Evolutionary conservation across 1,284 basidiomycete species (phyloP), one percentile per base, ranked within the genome.

Genomic region (Heliocybe sulcata): DNA sequence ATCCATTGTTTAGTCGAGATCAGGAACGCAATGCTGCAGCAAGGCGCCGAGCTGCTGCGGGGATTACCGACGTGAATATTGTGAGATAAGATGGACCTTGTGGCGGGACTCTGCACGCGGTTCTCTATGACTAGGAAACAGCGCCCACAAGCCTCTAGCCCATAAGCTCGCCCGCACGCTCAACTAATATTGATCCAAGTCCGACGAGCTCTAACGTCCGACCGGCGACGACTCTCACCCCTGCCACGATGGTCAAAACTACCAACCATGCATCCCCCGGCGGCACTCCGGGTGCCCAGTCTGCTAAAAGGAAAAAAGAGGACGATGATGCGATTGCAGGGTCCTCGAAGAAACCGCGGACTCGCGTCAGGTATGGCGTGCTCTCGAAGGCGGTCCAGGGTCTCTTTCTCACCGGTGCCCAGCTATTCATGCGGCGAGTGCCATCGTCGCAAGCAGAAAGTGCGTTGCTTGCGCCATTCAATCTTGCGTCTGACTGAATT

Each of bases 391-490:
- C 60, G 56, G 45, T 55, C 60, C 54, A 55, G 54, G 55, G 38
- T 58, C 53, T 59, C 57, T 58, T 45, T 31, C 35, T 16, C 48
- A 20, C 12, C 29, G 11, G 20, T 56, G 29, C 48, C 50, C 63
- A 90, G 89, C 67, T 91, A 90, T 61, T 90, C 88, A n/a, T 91
- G 88, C 57, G 87, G 88, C 33, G 88, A 91, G 72, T 91, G 89
- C 60, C 89, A 91, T 72, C 81, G 88, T 26, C 76, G 88, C 57
- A 91, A 91, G 66, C 88, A 91, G 70, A 90, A 90, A 80, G 88
- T 87, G 53, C 48, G 51, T 53, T 33, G 19, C 51, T 51, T 35
- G 47, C 27, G 3, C 12, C 27, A 53, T 55, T 55, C 35, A 58
- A 38, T 55, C 42, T 54, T 54, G 56, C 49, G 57, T 55, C 66